Evolutionary conservation across 75 land plant species (phyloP).

Genomic region (Ceratopteris richardii): DNA sequence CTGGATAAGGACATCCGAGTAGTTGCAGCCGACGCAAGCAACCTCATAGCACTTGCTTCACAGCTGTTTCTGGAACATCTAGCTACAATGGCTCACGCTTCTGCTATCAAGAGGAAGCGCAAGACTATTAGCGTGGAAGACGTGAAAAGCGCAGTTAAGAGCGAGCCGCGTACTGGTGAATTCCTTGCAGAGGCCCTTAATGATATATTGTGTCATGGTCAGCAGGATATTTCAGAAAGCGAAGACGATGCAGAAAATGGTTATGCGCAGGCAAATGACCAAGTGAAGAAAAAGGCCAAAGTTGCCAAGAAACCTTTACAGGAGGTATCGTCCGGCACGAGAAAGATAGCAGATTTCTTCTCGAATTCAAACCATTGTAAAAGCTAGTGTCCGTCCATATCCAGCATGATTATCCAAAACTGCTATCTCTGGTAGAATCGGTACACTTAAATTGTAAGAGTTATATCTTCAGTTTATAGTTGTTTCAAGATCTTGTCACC

Average conservation of each 20-base stretch:
- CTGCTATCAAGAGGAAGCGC: neutral
- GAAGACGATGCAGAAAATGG: neutral
- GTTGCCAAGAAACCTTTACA: too few species aligned
- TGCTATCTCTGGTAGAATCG: too few species aligned
- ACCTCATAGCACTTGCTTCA: slow-evolving; percentile 11
- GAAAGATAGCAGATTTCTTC: too few species aligned
- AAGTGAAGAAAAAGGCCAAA: too few species aligned
- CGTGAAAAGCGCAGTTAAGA: neutral
- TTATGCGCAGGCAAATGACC: neutral
- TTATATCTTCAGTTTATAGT: too few species aligned
- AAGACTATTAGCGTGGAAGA: neutral
- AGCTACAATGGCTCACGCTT: neutral
- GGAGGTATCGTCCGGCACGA: too few species aligned
- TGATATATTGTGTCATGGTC: neutral
- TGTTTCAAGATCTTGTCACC: too few species aligned
- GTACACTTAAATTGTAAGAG: too few species aligned
- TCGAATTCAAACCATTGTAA: too few species aligned
- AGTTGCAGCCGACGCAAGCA: slow-evolving; percentile 17
- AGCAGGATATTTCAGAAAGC: neutral
- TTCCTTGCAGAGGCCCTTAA: slow-evolving; percentile 1
- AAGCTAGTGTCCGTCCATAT: too few species aligned
- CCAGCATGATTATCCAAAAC: too few species aligned
- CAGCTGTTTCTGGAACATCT: slow-evolving; percentile 16
- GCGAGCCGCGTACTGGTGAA: neutral
- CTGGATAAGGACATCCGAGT: slow-evolving; percentile 15